Evolutionary conservation across 1,284 basidiomycete genomes (phyloP).

Genomic region (Irpex sp.): DNA sequence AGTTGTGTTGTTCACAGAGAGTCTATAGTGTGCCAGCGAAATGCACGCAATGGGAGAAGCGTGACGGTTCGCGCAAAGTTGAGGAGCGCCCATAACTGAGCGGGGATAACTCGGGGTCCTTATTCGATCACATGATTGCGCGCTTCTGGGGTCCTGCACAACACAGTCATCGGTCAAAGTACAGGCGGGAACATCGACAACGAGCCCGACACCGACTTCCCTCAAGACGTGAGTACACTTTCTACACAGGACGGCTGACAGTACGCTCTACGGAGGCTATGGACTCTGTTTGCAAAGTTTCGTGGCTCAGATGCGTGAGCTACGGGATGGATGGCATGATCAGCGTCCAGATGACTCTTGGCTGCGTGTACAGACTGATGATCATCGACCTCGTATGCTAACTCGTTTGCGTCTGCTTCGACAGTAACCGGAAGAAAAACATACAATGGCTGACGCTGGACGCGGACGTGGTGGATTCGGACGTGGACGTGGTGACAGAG

Average conservation of each 20-base stretch:
- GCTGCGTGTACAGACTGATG: neutral
- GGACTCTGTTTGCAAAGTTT: slow-evolving; percentile 7
- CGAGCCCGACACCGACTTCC: slow-evolving; percentile 30
- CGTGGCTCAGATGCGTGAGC: neutral
- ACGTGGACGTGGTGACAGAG: slow-evolving; percentile 85
- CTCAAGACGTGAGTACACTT: slow-evolving; percentile 37
- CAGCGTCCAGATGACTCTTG: slow-evolving; percentile 14
- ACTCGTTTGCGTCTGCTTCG: neutral
- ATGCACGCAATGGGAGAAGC: neutral
- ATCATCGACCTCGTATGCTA: too few species aligned
- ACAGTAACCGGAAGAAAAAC: slow-evolving; percentile 24
- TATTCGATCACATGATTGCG: neutral
- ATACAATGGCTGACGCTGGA: slow-evolving; percentile 67
- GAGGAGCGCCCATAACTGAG: too few species aligned
- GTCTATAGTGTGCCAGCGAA: neutral
- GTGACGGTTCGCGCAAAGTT: neutral
- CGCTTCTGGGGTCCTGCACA: slow-evolving; percentile 13
- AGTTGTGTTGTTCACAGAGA: too few species aligned
- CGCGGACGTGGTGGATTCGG: slow-evolving; percentile 85
- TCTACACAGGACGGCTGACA: slow-evolving; percentile 1
- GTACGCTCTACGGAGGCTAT: neutral
- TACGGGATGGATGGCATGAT: slow-evolving; percentile 19
- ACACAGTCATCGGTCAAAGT: slow-evolving; percentile 1
- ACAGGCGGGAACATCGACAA: slow-evolving; percentile 19
- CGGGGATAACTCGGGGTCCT: neutral